Conservation (phyloP, 169 alveolate genomes). For the Cryptosporidium sp. region DNA sequence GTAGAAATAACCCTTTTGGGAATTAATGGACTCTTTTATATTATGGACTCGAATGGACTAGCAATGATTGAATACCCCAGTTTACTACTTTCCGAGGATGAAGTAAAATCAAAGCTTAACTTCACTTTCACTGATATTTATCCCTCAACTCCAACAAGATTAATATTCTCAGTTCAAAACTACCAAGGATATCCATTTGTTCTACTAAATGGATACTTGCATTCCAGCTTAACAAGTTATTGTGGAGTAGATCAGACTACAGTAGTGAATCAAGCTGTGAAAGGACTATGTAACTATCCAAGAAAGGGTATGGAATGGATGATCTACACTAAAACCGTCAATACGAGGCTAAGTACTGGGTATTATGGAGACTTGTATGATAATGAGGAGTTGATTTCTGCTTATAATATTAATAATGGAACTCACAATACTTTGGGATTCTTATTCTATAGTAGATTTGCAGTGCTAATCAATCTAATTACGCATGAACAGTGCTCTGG, state of each 20-base stretch:
- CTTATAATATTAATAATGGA: conserved; percentile 55
- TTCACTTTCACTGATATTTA: conserved; percentile 55
- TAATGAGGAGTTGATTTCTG: conserved; percentile 39
- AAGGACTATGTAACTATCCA: conserved; percentile 54
- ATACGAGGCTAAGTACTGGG: conserved; percentile 13
- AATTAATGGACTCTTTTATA: conserved; percentile 37
- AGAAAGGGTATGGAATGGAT: conserved; percentile 30
- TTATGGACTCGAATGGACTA: conserved; percentile 58
- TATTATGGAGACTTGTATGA: conserved; percentile 45
- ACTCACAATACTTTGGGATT: conserved; percentile 61
- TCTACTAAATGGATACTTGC: conserved; percentile 54
- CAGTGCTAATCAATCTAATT: conserved; percentile 25
- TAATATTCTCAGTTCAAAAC: conserved; percentile 21
- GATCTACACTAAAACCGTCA: conserved; percentile 12
- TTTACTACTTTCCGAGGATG: conserved; percentile 35
- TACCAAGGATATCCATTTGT: conserved; percentile 67
- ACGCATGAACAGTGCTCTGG: conserved; percentile 46
- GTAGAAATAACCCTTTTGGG: conserved; percentile 41
- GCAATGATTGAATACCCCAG: conserved; percentile 58
- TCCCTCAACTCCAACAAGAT: conserved; percentile 35
- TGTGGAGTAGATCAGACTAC: conserved; percentile 61
- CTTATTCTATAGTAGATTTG: conserved; percentile 18
- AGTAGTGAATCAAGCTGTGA: conserved; percentile 41
- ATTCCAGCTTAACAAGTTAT: conserved; percentile 39
- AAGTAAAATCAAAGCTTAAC: conserved; percentile 17